phyloP scores from a whole-genome alignment of 768 basidiomycete species.

The Lentinus brumalis region DNA sequence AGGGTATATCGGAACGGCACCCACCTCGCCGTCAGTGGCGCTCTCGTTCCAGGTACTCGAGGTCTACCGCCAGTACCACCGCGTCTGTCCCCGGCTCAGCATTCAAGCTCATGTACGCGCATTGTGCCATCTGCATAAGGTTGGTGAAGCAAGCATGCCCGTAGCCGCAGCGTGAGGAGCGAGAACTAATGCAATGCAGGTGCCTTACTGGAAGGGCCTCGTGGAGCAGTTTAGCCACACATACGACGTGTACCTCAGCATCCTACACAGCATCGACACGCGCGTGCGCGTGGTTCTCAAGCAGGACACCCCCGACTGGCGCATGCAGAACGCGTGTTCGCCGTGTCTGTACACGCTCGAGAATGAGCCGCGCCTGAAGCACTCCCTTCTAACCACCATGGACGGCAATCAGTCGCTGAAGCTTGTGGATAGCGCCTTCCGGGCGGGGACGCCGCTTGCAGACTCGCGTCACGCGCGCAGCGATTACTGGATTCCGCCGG shows the following conservation, averaged over 20 bases:
- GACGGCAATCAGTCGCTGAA: conserved; percentile 26
- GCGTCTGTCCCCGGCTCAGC: conserved; percentile 27
- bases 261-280: conserved; percentile 19
- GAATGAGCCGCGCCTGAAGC: conserved; percentile 1
- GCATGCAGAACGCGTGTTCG: conserved; percentile 29
- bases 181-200: not conserved
- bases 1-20: conserved; percentile 28
- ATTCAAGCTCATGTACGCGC: conserved; percentile 21
- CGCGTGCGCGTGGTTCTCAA: conserved; percentile 18
- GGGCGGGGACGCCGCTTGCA: not conserved
- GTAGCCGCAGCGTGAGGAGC: conserved; percentile 13
- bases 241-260: conserved; percentile 29
- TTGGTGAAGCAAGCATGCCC: no score
- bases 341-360: conserved; percentile 28
- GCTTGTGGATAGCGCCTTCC: conserved; percentile 11
- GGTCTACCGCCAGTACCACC: conserved; percentile 28
- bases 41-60: conserved; percentile 24
- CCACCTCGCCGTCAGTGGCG: conserved; percentile 17
- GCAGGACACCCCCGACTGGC: conserved; percentile 24
- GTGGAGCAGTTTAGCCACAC: conserved; percentile 28
- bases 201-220: not conserved
- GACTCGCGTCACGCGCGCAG: not conserved
- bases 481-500: conserved; percentile 9
- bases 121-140: conserved; percentile 26
- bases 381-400: conserved; percentile 22